Base-by-base conservation (phyloP, 1,139 yeast species). In the Pneumocystis canis region DNA sequence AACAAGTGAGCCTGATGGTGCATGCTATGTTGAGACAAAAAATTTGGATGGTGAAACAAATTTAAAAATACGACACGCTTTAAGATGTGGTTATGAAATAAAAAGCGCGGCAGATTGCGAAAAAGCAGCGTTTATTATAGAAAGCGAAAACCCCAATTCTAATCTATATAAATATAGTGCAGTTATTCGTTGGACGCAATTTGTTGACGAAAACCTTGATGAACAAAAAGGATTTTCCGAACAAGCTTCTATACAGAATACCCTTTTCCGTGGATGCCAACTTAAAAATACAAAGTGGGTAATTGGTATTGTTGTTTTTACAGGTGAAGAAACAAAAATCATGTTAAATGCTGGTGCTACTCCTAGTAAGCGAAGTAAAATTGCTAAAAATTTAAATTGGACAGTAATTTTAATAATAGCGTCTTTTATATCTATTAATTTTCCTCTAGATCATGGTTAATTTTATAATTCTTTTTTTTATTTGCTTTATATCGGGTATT, bases 41-140 rank as follows among this genome's bases (percentile, higher is more conserved):
- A 92, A 92, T 73, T 79, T 92, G 69, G 97, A 92, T 74, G 98
- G 98, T 73, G 98, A 92, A 75, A 89, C 97, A 4, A 92, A 92
- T 72, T 79, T 92, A 72, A 92, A 92, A 73, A 82, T 83, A 61
- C 85, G 89, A 66, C 84, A 83, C 67, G 84, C 95, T 16, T 75
- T 92, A 63, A 81, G 82, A 65, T 82, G 88, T 69, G 89, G 95
- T 32, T 80, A 83, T 53, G 73, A 76, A 14, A 77, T 88, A 64
- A 80, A 79, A 68, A 89, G 82, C 69, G 79, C 94, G 0, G 76
- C 79, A 37, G 97, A 90, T 71, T 79, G 90, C 66, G 85, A 85
- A 61, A 80, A 83, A 69, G 79, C 89, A 56, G 82, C 82, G 70
- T 88, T 89, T 70, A 84, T 90, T 87, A 77, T 92, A 63, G 96